Conservation (phyloP, 441 rosid genomes). For the Euphorbia schlechtendalii region DNA sequence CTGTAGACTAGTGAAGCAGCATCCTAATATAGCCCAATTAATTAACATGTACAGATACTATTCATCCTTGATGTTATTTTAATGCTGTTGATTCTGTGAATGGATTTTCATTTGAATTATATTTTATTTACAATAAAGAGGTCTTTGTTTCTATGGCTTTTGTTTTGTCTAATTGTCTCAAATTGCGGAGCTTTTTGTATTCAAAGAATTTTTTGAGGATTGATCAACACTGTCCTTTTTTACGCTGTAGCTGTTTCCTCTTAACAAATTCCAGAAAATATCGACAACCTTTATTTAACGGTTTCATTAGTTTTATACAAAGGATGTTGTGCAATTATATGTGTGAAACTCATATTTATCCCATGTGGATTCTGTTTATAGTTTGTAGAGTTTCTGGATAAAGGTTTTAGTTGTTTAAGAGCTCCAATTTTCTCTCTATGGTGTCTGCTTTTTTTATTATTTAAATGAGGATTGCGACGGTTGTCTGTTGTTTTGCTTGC, state of each 20-base stretch:
- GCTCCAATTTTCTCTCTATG: constrained; percentile 4
- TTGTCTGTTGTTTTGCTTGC: constrained; percentile 6
- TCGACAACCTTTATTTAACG: not conserved
- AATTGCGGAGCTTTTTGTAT: not conserved
- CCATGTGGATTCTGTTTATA: not conserved
- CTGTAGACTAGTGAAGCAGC: constrained; percentile 98
- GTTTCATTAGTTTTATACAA: not conserved
- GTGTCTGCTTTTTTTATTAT: not conserved
- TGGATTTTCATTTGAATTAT: not conserved
- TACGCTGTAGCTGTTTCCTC: not conserved
- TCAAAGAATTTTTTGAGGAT: not conserved
- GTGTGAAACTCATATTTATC: not conserved
- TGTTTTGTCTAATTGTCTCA: too few relatives aligned
- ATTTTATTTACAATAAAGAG: not conserved
- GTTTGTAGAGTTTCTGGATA: not conserved
- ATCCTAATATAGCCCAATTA: constrained; percentile 91
- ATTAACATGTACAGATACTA: constrained; percentile 66
- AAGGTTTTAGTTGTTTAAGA: not conserved
- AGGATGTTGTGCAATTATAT: not conserved
- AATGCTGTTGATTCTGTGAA: not conserved
- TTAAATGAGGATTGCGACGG: not conserved
- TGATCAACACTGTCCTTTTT: constrained; percentile 2
- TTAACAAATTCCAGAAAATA: not conserved
- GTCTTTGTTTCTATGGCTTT: not conserved
- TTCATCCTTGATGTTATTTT: constrained; percentile 15